A percentile compares a stretch with the other conserved stretches of the same genome.
Conservation (phyloP, 305 asterid genomes). For the Nicotiana rustica region DNA sequence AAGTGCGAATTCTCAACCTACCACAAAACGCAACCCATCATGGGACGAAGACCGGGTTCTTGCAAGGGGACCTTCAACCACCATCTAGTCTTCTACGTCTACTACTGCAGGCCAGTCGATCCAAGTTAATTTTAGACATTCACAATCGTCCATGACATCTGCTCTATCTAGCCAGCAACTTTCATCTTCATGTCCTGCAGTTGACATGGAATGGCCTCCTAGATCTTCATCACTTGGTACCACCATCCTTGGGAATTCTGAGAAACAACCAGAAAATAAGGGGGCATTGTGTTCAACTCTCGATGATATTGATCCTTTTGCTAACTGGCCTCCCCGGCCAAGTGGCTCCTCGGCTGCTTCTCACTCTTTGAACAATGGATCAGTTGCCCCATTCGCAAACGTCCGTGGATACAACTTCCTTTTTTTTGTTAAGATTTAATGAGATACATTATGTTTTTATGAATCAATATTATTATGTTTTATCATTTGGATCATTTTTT, state of each 20-base stretch:
- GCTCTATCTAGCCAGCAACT: slow-evolving; percentile 59
- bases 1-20: slow-evolving; percentile 50
- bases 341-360: slow-evolving; percentile 58
- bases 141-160: slow-evolving; percentile 50
- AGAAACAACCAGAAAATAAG: slow-evolving; percentile 55
- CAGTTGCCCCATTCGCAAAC: slow-evolving; percentile 45
- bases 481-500: too few relatives aligned
- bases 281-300: slow-evolving; percentile 54
- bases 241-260: slow-evolving; percentile 47
- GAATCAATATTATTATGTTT: too few relatives aligned
- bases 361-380: slow-evolving; percentile 59
- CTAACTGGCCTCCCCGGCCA: slow-evolving; percentile 91
- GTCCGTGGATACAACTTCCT: too few relatives aligned
- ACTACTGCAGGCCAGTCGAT: slow-evolving; percentile 52
- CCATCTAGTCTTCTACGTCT: slow-evolving; percentile 54
- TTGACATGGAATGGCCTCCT: slow-evolving; percentile 98
- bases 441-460: too few relatives aligned
- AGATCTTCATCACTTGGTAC: slow-evolving; percentile 52
- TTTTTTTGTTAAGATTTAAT: too few relatives aligned
- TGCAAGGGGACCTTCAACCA: slow-evolving; percentile 59
- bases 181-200: slow-evolving; percentile 81
- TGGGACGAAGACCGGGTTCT: slow-evolving; percentile 99
- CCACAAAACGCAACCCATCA: slow-evolving; percentile 63
- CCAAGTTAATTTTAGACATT: slow-evolving; percentile 48
- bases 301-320: slow-evolving; percentile 89